Conservation (phyloP, 2,329 filamentous ascomycete species). For the Magnaporthiopsis rhizophila region DNA sequence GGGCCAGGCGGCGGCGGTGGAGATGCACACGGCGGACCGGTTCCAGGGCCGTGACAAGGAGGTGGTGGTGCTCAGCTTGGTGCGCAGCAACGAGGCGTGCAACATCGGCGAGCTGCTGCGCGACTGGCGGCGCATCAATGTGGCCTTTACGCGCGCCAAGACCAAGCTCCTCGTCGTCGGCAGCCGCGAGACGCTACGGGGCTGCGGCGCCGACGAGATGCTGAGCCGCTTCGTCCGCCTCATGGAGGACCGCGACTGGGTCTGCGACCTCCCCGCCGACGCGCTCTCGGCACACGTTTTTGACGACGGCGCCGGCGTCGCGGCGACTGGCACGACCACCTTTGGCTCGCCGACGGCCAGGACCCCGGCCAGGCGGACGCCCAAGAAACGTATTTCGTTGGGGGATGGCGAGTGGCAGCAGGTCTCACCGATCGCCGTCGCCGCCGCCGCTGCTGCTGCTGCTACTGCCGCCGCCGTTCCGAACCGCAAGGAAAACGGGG, state of each 20-base stretch:
- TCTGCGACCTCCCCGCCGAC: conserved; percentile 60
- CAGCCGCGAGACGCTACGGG: conserved; percentile 62
- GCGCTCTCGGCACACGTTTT: conserved; percentile 63
- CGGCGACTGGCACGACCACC: conserved; percentile 12
- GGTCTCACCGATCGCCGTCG: not conserved
- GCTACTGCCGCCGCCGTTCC: no score
- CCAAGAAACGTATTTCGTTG: conserved; percentile 15
- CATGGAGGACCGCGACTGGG: conserved; percentile 73
- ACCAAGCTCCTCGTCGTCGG: conserved; percentile 88
- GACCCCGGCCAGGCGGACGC: conserved; percentile 5
- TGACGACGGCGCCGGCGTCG: conserved; percentile 39
- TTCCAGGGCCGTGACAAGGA: conserved; percentile 97
- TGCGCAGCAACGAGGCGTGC: conserved; percentile 74
- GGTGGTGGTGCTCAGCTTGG: conserved; percentile 77
- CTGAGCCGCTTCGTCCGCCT: conserved; percentile 67
- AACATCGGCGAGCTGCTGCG: conserved; percentile 85
- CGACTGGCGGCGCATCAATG: conserved; percentile 91
- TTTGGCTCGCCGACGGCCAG: conserved; percentile 8
- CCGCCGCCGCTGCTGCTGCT: no score
- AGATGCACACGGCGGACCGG: conserved; percentile 95
- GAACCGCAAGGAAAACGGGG: conserved; percentile 34
- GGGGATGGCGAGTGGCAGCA: not conserved
- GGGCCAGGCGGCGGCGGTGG: conserved; percentile 38
- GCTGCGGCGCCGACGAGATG: conserved; percentile 60
- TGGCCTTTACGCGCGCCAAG: conserved; percentile 87